Base-by-base conservation (phyloP, 176 grass and related monocot species). In the Elaeis guineensis region DNA sequence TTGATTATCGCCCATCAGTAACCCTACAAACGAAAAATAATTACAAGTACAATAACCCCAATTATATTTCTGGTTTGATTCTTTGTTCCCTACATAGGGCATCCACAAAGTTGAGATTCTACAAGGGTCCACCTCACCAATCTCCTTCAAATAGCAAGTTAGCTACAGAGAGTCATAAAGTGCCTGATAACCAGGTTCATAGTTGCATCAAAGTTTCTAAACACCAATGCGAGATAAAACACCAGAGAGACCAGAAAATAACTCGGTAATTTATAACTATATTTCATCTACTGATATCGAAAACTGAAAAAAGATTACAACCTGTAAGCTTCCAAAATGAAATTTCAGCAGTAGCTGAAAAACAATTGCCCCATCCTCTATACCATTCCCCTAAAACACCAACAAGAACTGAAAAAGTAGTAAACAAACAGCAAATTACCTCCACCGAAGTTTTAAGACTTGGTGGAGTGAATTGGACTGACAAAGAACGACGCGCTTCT, bases 301-400 rank as follows among this genome's bases (percentile, higher is more conserved):
- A 23, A 24, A 25, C 15, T 26, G 19, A 49, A 59, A 29, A 61
- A 50, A 16, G 25, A 48, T 71, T 59, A 71, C 69, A 71, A 28
- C 57, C 20, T 48, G 69, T 71, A 49, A 61, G 57, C 49, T 61
- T 51, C 17, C 57, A 71, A 52, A 71, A 71, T 52, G 32, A 52
- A 58, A 71, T 71, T 60, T 71, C 56, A 61, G 58, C 21, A 51
- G 50, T 48, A 61, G 39, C 54, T 69, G 52, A 17, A 71, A 30
- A 49, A 71, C 8, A 71, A 71, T 71, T 14, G 39, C 49, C 57
- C 39, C 28, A 1, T 17, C 32, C 69, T 24, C 54, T 21, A 29
- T 51, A 70, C 12, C 69, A 25, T 28, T 61, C 25, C 28, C 22
- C n/a, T 25, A 49, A 51, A 71, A 56, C 66, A 56, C 54, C 56